phyloP scores from a whole-genome alignment of 2,329 filamentous ascomycete genomes.

The Hirsutella thompsonii region DNA sequence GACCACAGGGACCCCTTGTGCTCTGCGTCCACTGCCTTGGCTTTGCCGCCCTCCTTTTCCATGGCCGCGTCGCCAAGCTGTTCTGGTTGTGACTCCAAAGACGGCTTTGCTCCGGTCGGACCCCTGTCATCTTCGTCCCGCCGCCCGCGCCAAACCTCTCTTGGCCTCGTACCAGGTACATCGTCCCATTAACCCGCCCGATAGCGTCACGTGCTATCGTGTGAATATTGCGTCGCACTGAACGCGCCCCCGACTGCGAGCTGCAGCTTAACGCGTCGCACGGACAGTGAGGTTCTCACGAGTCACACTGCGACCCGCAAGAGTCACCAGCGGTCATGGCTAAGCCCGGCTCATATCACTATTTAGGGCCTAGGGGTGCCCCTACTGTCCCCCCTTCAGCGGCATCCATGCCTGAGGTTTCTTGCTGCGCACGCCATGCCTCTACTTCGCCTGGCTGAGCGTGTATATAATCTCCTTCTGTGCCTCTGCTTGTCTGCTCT shows the following conservation, averaged over 20 bases:
- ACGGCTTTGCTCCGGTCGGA: too few relatives aligned
- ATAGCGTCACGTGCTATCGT: constrained; percentile 4
- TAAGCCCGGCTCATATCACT: not conserved
- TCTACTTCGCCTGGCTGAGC: not conserved
- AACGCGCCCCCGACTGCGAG: not conserved
- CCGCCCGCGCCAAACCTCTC: too few relatives aligned
- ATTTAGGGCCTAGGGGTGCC: not conserved
- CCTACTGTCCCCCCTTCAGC: not conserved
- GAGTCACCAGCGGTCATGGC: not conserved
- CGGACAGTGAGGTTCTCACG: not conserved
- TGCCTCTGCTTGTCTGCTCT: too few relatives aligned
- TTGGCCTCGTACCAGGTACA: too few relatives aligned
- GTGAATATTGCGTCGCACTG: not conserved
- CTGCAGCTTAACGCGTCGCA: too few relatives aligned
- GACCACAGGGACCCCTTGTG: too few relatives aligned
- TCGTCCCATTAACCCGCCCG: not conserved
- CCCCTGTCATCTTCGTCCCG: too few relatives aligned
- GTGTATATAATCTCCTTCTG: too few relatives aligned
- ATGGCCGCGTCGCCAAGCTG: not conserved
- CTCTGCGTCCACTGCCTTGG: too few relatives aligned
- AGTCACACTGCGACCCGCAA: not conserved
- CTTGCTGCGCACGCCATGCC: not conserved
- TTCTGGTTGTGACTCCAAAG: not conserved
- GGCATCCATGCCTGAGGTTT: not conserved
- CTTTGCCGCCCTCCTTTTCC: too few relatives aligned